A percentile compares a stretch with the other conserved stretches of the same genome.
These are phyloP conservation scores for Artemisia tridentata DNA, from an alignment of 129 eudicot species.

Conservation along the genomic window DNA sequence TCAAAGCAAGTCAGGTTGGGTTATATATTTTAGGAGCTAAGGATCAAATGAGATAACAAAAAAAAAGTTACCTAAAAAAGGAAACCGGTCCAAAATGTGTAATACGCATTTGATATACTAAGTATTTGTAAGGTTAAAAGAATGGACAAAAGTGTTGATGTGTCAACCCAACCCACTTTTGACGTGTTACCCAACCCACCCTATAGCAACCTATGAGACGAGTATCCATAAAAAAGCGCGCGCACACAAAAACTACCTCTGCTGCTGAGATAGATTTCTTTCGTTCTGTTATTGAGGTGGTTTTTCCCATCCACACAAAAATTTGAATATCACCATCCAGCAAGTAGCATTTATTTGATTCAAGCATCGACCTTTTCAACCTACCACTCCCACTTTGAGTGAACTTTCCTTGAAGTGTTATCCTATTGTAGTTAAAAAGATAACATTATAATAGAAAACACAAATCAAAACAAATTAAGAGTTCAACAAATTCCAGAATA, in stretches of 20 bases:
- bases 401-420: conserved; percentile 54
- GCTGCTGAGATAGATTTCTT: conserved; percentile 55
- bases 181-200: neutral
- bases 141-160: neutral
- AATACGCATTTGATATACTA: neutral
- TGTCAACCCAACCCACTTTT: neutral
- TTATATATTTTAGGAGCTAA: neutral
- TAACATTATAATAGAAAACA: neutral
- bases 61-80: too few species aligned
- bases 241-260: conserved; percentile 36
- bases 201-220: neutral
- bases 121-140: neutral
- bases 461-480: conserved; percentile 9
- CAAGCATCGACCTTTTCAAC: conserved; percentile 46
- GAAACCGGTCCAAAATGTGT: too few species aligned
- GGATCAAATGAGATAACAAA: neutral
- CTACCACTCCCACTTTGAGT: conserved; percentile 39
- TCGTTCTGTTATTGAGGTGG: conserved; percentile 52
- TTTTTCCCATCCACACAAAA: conserved; percentile 77
- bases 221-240: neutral
- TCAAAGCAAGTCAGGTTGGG: neutral
- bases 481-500: neutral
- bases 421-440: conserved; percentile 27
- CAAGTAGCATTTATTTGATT: conserved; percentile 60
- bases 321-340: conserved; percentile 50